Base-by-base conservation (phyloP, 1,284 basidiomycete genomes). In the Apiotrichum gracile region DNA sequence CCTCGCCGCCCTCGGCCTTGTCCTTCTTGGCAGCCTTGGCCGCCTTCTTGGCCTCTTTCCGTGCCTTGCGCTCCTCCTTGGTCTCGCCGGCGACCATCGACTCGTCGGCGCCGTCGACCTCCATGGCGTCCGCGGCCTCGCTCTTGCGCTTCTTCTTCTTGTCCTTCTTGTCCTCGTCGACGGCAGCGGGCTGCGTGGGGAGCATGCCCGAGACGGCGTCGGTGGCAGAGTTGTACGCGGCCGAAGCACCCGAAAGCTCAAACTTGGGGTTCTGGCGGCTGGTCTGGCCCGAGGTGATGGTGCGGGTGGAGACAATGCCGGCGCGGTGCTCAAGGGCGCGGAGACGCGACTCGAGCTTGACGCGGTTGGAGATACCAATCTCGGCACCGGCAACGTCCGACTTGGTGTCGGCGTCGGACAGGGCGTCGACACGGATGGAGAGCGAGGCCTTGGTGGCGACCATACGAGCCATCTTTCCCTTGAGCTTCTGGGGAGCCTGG, bases 401-500 rank as follows among this genome's bases (percentile, higher is more conserved):
- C 76, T 97, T 96, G 68, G 84, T 87, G 58, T 97, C 91, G 24
- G 85, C 81, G 62, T 97, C 93, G 25, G 93, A 87, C 40, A 98
- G 84, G 7, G 94, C 94, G 66, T 98, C 94, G 40, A 97, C 88
- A 74, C 94, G 91, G 67, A 94, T 91, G 5, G 93, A 96, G 12
- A 98, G 83, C 1, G 94, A 89, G 5, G 94, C 86, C 80, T 97
- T 97, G 57, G 94, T 97, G 35, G 94, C 92, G 27, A 97, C 91
- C 94, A 98, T 98, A 65, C 96, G 88, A 14, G 96, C 96, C 94
- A 98, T 97, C 85, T 98, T 98, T 68, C 94, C 96, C 82, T 98
- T 98, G 61, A 97, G 83, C 79, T 97, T 97, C 63, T 92, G 91
- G 47, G 94, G 91, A 51, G 96, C 94, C 79, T 96, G 92, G 35